phyloP scores from a whole-genome alignment of 257 asterid genomes.

The Rhazya stricta region DNA sequence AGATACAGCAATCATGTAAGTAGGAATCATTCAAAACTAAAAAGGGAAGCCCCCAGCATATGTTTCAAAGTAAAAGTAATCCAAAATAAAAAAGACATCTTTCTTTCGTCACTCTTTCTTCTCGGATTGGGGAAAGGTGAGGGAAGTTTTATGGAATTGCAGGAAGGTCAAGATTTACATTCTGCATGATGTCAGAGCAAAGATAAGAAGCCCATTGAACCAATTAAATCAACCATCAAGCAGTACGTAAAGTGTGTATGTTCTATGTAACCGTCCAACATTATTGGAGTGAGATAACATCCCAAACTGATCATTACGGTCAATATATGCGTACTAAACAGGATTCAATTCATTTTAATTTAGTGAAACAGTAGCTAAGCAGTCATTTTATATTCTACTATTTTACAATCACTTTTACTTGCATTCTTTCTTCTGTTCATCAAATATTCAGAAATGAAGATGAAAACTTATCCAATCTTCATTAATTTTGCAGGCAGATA shows the following conservation, averaged over 20 bases:
- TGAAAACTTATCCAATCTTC: not conserved
- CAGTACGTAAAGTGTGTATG: not conserved
- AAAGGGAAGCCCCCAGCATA: not conserved
- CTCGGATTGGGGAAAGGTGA: not conserved
- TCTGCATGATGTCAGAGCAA: not conserved
- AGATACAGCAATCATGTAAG: not conserved
- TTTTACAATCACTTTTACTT: not conserved
- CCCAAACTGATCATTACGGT: not conserved
- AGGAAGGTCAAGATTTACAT: not conserved
- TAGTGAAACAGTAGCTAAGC: not conserved
- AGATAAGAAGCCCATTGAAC: not conserved
- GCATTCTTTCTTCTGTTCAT: not conserved
- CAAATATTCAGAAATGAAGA: not conserved
- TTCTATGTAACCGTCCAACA: not conserved
- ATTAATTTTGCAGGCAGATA: no score
- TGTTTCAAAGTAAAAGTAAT: not conserved
- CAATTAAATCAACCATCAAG: not conserved
- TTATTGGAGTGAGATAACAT: not conserved
- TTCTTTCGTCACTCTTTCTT: not conserved
- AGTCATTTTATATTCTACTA: no score
- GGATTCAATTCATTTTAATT: not conserved
- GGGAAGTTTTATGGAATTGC: not conserved
- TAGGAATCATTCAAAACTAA: not conserved
- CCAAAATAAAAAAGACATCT: not conserved
- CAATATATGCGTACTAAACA: not conserved